Base-by-base conservation (phyloP, 805 yeast genomes). In the Suhomyces sp. region DNA sequence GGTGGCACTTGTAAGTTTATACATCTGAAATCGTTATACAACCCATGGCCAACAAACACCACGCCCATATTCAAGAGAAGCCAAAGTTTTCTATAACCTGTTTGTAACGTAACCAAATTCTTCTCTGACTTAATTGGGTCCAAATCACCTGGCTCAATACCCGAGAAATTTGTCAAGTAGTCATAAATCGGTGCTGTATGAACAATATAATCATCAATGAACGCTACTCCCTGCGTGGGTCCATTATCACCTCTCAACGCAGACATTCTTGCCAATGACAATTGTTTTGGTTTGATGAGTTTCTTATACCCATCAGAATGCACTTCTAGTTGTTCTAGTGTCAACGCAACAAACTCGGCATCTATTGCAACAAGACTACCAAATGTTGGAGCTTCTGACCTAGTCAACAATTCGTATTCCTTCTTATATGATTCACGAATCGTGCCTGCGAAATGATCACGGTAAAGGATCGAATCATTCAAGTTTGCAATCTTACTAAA, bases 41-140 rank as follows among this genome's bases (percentile, higher is more conserved):
- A 68, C 2, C 97, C 96, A 63, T 93, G 99, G 0, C 99, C 99
- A 20, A 93, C 88, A 65, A 93, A 91, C 0, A 84, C 76, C 54
- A 95, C 88, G 0, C 97, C 97, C 38, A 88, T 53, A 52, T 91
- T 93, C 40, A 93, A 66, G 32, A 93, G 68, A 14, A 93, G 65
- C 98, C 99, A 95, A 25, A 93, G 72, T 50, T 85, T 79, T 40
- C 97, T 68, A 56, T 91, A 93, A 1, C 95, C 87, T 0, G 87
- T 81, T 50, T 85, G 91, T 38, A 85, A 65, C 0, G 85, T 76
- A 1, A 90, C 96, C 28, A 95, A 69, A 3, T 84, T 72, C 48
- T 80, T 80, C 4, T 68, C 59, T 15, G 96, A 84, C 5, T 54
- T 63, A 4, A 55, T 53, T 1, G 91, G 85, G 53, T 88, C 87